Conservation (phyloP, 176 grass and related monocot species). For the Leersia perrieri region DNA sequence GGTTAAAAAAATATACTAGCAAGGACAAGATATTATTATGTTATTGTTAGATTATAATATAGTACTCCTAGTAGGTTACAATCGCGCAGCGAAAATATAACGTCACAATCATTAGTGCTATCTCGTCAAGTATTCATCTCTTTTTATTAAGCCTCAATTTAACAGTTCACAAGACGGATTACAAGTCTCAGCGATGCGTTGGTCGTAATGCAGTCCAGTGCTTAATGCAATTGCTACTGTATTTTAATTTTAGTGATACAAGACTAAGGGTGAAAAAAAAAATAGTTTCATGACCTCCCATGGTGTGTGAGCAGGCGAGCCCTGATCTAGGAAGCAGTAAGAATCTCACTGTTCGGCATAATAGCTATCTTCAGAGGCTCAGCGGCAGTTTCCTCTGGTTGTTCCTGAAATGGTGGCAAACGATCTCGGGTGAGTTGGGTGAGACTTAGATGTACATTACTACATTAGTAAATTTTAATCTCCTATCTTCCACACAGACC, state of each 20-base stretch:
- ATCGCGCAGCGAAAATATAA: too few relatives aligned
- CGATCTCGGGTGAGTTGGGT: background rate
- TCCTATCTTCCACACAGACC: background rate
- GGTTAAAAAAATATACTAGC: background rate
- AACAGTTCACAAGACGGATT: background rate
- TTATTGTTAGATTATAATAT: background rate
- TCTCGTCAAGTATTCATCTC: background rate
- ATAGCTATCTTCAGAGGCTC: constrained; percentile 13
- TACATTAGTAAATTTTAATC: background rate
- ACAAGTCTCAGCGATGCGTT: background rate
- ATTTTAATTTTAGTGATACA: constrained; percentile 13
- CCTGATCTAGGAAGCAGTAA: constrained; percentile 33
- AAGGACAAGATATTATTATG: too few relatives aligned
- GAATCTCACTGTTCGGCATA: constrained; percentile 20
- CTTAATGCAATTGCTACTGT: background rate
- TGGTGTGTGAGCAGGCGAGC: background rate
- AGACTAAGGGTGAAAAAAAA: background rate
- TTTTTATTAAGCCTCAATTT: background rate
- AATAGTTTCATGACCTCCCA: background rate
- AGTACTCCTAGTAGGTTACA: too few relatives aligned
- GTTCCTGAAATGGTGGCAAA: constrained; percentile 36
- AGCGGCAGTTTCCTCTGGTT: constrained; percentile 19
- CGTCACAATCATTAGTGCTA: too few relatives aligned
- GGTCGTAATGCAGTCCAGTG: background rate
- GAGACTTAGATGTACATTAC: background rate